Percentiles rank a stretch among this genome's conserved stretches.
Evolutionary conservation across 208 protist species (phyloP).

Genomic region (Leptomonas seymouri): DNA sequence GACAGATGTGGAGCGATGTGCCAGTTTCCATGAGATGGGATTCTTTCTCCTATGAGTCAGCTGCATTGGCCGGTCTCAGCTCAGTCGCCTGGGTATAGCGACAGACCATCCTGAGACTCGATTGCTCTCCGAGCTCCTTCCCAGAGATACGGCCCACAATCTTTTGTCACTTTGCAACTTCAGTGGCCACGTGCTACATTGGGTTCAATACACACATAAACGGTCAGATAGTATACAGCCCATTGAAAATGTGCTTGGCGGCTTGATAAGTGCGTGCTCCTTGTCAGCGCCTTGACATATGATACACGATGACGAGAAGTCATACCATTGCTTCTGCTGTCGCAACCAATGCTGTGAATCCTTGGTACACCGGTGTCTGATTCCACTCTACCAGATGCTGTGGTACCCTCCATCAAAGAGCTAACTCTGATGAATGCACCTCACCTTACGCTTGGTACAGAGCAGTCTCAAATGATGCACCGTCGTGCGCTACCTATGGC

Average conservation of each 20-base stretch:
- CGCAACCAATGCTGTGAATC: neutral
- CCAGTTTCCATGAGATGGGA: slow-evolving; percentile 1
- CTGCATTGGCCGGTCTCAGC: slow-evolving; percentile 1
- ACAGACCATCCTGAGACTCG: neutral
- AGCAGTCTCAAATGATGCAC: slow-evolving; percentile 4
- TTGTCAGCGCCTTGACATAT: slow-evolving; percentile 2
- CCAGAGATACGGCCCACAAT: neutral
- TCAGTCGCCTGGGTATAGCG: neutral
- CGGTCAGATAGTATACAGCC: slow-evolving; percentile 5
- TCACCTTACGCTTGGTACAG: slow-evolving; percentile 3
- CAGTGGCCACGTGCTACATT: neutral
- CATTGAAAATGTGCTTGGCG: slow-evolving; percentile 3
- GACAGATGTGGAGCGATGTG: neutral
- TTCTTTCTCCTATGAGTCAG: neutral
- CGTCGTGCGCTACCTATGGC: neutral
- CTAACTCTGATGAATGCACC: slow-evolving; percentile 6
- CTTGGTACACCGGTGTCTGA: neutral
- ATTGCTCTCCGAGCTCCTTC: neutral
- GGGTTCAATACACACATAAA: neutral
- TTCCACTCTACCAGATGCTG: slow-evolving; percentile 6
- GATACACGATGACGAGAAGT: neutral
- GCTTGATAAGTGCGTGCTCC: neutral
- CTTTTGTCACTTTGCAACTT: neutral
- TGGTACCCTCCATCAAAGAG: neutral
- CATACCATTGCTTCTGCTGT: neutral